Evolutionary conservation across 352 stramenopile species (phyloP), one percentile per base, ranked within the genome.

Genomic region (Globisporangium abappressorium): DNA sequence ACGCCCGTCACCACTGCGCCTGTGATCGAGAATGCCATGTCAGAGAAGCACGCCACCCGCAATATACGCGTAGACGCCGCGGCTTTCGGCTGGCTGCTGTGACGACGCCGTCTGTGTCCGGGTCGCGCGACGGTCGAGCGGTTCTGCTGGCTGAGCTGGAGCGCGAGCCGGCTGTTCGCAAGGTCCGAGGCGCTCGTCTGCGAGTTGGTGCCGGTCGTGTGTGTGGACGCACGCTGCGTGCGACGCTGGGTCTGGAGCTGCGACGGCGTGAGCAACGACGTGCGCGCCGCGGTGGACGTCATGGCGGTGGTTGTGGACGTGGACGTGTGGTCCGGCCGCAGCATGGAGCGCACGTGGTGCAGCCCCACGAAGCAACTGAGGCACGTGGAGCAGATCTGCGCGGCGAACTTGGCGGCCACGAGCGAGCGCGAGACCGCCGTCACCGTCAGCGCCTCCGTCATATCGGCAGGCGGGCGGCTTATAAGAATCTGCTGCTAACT

Each of bases 11-110:
- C 75, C 20, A 94, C 69, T 0, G 74, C 73, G 15, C 86, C 86
- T 0, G 83, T 85, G n/a, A 87, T 22, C 3, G 81, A 91, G 70
- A 93, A 93, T 57, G 79, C 64, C 26, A 91, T 76, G 62, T 94
- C 86, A 5, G 80, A 87, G n/a, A 88, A 70, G 64, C 85, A 93
- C 62, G 85, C 82, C 9, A 83, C 85, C 47, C 85, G 80, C 61
- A 93, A 62, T 51, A 93, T 91, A 3, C 81, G 72, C 9, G 85
- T 90, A 0, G 83, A 79, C 9, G 86, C 79, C 2, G 85, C 87
- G 6, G 86, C 80, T 36, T 78, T 66, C 0, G 75, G 62, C 51
- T 73, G 73, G 62, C 76, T 71, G 63, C 82, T 74, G 34, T 64
- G 68, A 22, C 77, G 72, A 49, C 81, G 74, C 0, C 70, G 77